Base-by-base conservation (phyloP, 1,139 yeast genomes). In the Debaryomycetaceae sp. region DNA sequence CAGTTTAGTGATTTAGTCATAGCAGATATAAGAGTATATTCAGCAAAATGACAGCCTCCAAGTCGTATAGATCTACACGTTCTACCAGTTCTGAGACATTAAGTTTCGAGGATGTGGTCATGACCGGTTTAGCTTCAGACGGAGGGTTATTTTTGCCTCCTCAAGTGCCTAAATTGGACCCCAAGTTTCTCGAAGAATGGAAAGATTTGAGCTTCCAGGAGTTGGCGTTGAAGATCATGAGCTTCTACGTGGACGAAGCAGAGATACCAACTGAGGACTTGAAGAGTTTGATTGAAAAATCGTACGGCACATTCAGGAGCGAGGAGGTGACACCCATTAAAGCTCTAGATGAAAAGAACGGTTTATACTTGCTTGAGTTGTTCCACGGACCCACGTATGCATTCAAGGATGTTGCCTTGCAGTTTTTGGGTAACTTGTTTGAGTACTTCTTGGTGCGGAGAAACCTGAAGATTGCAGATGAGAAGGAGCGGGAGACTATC, bases 311-410 rank as follows among this genome's bases (percentile, higher is more conserved):
- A 18, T 92, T 92, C 75, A 81, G 98, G 63, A 64, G 85, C n/a
- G 61, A 72, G 13, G 87, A 87, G 24, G 88, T 91, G 40, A 91
- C 98, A 9, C 99, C 99, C 17, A 63, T 89, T 40, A 77, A 74
- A 32, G 68, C 77, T 37, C 74, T 89, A 37, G 74, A 75, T 45
- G 64, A 74, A 41, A 70, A 71, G 40, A 73, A 78, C 41, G 75
- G 80, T 44, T 70, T 92, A 45, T 84, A 87, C 60, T 70, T 92
- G 45, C 75, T 92, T 56, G 99, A 92, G 65, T 73, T 92, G 45
- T 92, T 92, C 81, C 99, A 92, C 58, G 99, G 99, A 32, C 99
- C 99, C 48, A 92, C 99, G 4, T 92, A 92, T 59, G 99, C 99
- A 8, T 92, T 92, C 73, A 92, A 92, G 66, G 99, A 92, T 62